phyloP scores from a whole-genome alignment of 2,329 filamentous ascomycete genomes.

The Colletotrichum gigasporum region DNA sequence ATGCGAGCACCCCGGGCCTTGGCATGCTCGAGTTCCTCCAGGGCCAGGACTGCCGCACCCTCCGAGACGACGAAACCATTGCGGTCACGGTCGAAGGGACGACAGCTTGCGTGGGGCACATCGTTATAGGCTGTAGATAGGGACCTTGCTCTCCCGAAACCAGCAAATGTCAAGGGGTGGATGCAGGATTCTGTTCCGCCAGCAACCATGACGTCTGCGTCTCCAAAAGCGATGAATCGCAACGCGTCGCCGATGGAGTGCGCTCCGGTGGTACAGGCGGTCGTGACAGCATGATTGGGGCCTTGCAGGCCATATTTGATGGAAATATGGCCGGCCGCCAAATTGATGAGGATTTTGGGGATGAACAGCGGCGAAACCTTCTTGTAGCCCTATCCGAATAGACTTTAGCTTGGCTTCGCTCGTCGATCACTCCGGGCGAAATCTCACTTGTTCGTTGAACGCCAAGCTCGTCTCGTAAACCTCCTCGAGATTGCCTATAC shows the following conservation, averaged over 20 bases:
- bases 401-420: slow-evolving; percentile 27
- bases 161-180: slow-evolving; percentile 90
- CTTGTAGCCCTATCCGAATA: slow-evolving; percentile 75
- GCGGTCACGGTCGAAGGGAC: slow-evolving; percentile 85
- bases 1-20: slow-evolving; percentile 80
- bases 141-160: slow-evolving; percentile 88
- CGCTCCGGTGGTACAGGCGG: slow-evolving; percentile 94
- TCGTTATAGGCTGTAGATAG: slow-evolving; percentile 85
- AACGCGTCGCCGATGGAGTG: slow-evolving; percentile 95
- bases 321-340: slow-evolving; percentile 93
- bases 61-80: slow-evolving; percentile 93
- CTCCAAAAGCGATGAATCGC: slow-evolving; percentile 90
- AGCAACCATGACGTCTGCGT: slow-evolving; percentile 96
- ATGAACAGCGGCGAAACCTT: slow-evolving; percentile 96
- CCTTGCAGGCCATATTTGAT: slow-evolving; percentile 92
- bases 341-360: slow-evolving; percentile 90
- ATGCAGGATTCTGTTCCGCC: slow-evolving; percentile 96
- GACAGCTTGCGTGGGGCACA: slow-evolving; percentile 74
- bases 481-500: slow-evolving; percentile 93
- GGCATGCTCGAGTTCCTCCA: slow-evolving; percentile 93
- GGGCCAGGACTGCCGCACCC: slow-evolving; percentile 85
- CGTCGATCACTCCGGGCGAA: slow-evolving; percentile 25
- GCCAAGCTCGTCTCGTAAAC: slow-evolving; percentile 85
- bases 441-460: slow-evolving; percentile 75
- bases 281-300: slow-evolving; percentile 92